Conservation (phyloP, 345 rosid genomes). For the Passiflora organensis region DNA sequence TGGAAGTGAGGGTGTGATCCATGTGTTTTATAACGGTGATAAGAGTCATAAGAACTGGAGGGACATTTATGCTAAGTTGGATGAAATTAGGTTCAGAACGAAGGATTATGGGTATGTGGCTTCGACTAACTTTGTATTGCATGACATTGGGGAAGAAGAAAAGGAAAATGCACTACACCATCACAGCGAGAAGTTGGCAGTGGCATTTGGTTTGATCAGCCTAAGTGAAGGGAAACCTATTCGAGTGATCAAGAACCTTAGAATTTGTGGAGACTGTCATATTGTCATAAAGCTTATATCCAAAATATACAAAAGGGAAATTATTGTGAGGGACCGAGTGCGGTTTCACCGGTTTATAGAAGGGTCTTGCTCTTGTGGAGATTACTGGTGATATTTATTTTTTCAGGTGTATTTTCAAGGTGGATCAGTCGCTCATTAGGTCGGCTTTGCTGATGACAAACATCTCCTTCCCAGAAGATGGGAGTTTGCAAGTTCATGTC, state of each 20-base stretch:
- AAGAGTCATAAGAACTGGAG: conserved; percentile 50
- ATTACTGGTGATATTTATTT: conserved; percentile 55
- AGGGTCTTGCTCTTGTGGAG: conserved; percentile 76
- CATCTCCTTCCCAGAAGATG: too few relatives aligned
- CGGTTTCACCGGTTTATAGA: conserved; percentile 71
- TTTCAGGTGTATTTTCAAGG: not conserved
- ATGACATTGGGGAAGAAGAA: conserved; percentile 89
- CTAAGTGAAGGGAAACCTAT: conserved; percentile 42
- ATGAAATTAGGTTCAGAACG: conserved; percentile 67
- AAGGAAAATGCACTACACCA: conserved; percentile 68
- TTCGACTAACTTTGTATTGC: conserved; percentile 65
- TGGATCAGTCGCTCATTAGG: not conserved
- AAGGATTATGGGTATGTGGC: conserved; percentile 69
- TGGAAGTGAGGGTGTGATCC: conserved; percentile 52
- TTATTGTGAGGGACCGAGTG: conserved; percentile 74
- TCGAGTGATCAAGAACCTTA: conserved; percentile 76
- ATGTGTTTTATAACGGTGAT: conserved; percentile 70
- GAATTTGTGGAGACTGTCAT: conserved; percentile 89
- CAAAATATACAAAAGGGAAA: conserved; percentile 58
- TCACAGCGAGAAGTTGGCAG: conserved; percentile 90
- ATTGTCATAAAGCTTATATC: conserved; percentile 64
- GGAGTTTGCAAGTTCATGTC: too few relatives aligned
- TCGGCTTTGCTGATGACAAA: too few relatives aligned
- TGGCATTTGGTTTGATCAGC: conserved; percentile 69
- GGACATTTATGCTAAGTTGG: conserved; percentile 58